phyloP scores from a whole-genome alignment of 2,329 filamentous ascomycete species.

The Hortaea werneckii region DNA sequence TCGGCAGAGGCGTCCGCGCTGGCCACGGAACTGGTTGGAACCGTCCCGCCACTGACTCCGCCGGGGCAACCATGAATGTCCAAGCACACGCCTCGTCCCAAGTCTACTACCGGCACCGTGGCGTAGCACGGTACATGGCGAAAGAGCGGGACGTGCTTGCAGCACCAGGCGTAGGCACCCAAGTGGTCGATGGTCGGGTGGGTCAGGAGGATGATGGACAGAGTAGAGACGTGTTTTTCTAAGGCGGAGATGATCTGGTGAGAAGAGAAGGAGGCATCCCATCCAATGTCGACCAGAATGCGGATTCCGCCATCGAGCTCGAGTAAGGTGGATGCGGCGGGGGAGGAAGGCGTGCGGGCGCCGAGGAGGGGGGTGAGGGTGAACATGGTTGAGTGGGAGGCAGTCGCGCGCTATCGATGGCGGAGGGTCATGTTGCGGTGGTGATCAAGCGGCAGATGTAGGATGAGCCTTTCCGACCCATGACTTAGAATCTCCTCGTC shows the following conservation, averaged over 20 bases:
- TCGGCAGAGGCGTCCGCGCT: constrained; percentile 39
- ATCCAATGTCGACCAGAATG: constrained; percentile 86
- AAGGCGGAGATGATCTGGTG: constrained; percentile 57
- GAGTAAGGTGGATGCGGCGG: constrained; percentile 86
- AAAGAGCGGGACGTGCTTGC: constrained; percentile 90
- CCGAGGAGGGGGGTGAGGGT: constrained; percentile 88
- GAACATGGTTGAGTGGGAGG: constrained; percentile 57
- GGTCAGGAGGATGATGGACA: constrained; percentile 88
- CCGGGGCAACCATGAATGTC: constrained; percentile 61
- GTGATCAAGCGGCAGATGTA: too few species aligned
- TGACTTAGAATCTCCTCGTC: too few species aligned
- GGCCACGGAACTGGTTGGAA: constrained; percentile 58
- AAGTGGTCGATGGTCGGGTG: constrained; percentile 88
- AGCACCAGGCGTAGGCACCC: constrained; percentile 89
- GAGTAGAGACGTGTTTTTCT: constrained; percentile 83
- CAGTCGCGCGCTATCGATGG: neutral
- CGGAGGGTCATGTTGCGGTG: neutral
- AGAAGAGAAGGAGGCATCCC: constrained; percentile 90
- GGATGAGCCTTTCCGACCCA: too few species aligned
- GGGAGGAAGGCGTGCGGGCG: constrained; percentile 67
- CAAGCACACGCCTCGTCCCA: constrained; percentile 81
- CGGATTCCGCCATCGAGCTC: constrained; percentile 97
- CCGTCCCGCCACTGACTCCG: constrained; percentile 61
- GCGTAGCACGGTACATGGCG: constrained; percentile 89
- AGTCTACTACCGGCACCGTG: constrained; percentile 82